phyloP scores from a whole-genome alignment of 2,329 filamentous ascomycete species.

The Dryadomyces quercivorus region DNA sequence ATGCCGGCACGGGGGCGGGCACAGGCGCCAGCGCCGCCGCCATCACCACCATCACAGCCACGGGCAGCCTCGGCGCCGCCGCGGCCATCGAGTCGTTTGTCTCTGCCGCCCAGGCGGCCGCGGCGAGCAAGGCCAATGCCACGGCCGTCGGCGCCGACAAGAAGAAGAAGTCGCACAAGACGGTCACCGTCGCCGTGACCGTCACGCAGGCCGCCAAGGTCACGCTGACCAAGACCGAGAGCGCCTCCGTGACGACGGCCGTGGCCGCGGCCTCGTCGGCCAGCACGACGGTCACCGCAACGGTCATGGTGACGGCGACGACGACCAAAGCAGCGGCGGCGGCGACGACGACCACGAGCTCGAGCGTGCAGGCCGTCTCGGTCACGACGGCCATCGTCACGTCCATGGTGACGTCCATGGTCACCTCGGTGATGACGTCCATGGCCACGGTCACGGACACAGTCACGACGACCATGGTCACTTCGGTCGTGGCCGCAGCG shows the following conservation, averaged over 20 bases:
- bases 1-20: neutral
- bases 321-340: neutral
- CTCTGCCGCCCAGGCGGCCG: neutral
- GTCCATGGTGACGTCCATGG: neutral
- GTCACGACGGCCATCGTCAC: neutral
- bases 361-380: neutral
- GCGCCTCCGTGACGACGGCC: neutral
- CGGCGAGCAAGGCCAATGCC: neutral
- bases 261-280: neutral
- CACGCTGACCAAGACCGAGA: neutral
- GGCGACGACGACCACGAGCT: neutral
- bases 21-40: neutral
- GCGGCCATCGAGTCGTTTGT: neutral
- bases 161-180: neutral
- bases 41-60: neutral
- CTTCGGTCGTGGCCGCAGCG: neutral
- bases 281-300: neutral
- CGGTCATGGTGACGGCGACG: neutral
- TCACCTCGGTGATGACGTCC: neutral
- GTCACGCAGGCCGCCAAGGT: neutral
- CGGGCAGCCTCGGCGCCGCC: neutral
- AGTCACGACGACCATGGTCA: neutral
- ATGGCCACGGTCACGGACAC: neutral
- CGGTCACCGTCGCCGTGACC: conserved; percentile 3
- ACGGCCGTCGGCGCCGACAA: too few relatives aligned